Conservation (phyloP, 2,329 filamentous ascomycete genomes). For the Parascedosporium putredinis region DNA sequence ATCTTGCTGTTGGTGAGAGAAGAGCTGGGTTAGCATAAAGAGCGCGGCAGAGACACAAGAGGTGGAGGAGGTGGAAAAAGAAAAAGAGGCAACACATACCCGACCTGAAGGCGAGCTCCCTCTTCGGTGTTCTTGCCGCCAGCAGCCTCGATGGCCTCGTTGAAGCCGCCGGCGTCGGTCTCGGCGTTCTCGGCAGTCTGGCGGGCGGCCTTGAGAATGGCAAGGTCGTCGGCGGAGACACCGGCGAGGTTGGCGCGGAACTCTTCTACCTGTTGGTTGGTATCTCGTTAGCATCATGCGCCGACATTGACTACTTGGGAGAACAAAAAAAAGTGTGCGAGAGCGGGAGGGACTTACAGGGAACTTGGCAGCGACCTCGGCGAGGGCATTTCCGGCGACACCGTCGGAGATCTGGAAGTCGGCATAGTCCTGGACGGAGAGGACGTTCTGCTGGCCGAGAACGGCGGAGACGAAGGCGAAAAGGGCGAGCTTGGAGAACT, state of each 20-base stretch:
- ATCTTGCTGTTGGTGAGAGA: constrained; percentile 33
- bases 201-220: constrained; percentile 38
- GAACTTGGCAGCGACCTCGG: constrained; percentile 43
- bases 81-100: background rate
- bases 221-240: constrained; percentile 35
- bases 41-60: background rate
- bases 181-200: constrained; percentile 44
- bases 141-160: constrained; percentile 39
- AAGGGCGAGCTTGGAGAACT: constrained; percentile 25
- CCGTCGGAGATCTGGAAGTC: constrained; percentile 41
- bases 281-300: too few species aligned
- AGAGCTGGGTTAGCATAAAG: too few species aligned
- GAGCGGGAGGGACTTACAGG: constrained; percentile 29
- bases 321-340: background rate
- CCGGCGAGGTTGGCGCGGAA: constrained; percentile 28
- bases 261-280: constrained; percentile 23
- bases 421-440: constrained; percentile 20
- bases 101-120: constrained; percentile 36
- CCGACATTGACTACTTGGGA: too few species aligned
- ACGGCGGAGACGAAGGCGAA: constrained; percentile 24
- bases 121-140: constrained; percentile 23
- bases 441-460: constrained; percentile 16
- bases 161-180: constrained; percentile 35
- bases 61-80: background rate
- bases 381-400: constrained; percentile 39